phyloP scores from a whole-genome alignment of 371 early-diverging fungal genomes.

The Mucor velutinosus region DNA sequence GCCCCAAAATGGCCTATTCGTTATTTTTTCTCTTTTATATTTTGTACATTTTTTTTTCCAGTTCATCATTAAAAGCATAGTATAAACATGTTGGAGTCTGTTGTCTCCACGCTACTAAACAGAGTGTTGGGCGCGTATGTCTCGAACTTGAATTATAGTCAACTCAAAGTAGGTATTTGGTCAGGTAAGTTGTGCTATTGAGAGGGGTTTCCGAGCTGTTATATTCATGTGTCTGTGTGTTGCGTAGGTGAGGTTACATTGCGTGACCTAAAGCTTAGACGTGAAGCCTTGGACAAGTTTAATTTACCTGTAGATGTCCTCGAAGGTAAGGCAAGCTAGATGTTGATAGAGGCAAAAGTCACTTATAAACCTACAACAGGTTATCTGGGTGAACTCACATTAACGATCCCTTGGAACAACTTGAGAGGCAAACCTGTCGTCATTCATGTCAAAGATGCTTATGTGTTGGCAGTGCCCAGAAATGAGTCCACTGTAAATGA shows the following conservation, averaged over 20 bases:
- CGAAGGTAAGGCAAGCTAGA: conserved; percentile 66
- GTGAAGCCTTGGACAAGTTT: conserved; percentile 93
- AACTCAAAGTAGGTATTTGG: conserved; percentile 97
- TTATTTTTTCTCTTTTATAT: background rate
- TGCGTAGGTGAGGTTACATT: conserved; percentile 91
- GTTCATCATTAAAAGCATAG: background rate
- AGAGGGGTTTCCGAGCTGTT: background rate
- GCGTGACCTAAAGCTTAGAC: conserved; percentile 84
- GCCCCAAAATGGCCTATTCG: background rate
- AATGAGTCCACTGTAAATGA: conserved; percentile 68
- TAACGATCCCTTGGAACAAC: conserved; percentile 97
- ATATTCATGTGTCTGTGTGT: background rate
- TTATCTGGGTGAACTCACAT: conserved; percentile 88
- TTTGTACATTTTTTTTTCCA: background rate
- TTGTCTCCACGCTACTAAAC: conserved; percentile 89
- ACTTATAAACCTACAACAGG: conserved; percentile 50
- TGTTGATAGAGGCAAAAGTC: background rate
- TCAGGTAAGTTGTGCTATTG: conserved; percentile 63
- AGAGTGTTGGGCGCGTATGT: conserved; percentile 95
- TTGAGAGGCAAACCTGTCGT: conserved; percentile 92
- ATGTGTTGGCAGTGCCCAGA: conserved; percentile 84
- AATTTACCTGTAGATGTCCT: conserved; percentile 92
- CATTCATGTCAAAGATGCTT: conserved; percentile 87
- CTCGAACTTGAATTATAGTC: conserved; percentile 92
- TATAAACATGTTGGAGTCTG: conserved; percentile 81